phyloP scores from a whole-genome alignment of 1,139 yeast genomes.

The Blastobotrys petasosporus region DNA sequence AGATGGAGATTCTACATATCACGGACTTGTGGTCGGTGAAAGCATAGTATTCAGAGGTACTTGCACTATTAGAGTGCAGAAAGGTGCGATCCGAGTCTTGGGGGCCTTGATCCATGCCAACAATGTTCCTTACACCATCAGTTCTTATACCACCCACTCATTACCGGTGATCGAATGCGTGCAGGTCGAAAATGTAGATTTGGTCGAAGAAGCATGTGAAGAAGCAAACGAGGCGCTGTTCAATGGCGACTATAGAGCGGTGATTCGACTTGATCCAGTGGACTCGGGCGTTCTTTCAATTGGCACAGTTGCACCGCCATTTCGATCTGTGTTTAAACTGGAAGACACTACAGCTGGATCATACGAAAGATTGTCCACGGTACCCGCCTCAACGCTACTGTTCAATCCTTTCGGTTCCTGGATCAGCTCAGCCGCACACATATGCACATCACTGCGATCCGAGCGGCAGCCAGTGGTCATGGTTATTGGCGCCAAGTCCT shows the following conservation, averaged over 20 bases:
- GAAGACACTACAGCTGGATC: conserved; percentile 4
- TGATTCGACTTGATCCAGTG: conserved; percentile 39
- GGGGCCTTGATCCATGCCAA: conserved; percentile 42
- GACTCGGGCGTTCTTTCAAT: conserved; percentile 45
- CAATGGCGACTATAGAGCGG: conserved; percentile 38
- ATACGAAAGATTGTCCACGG: conserved; percentile 14
- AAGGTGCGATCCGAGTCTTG: conserved; percentile 54
- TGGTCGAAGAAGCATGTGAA: conserved; percentile 21
- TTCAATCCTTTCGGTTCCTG: conserved; percentile 23
- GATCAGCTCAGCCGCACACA: conserved; percentile 18
- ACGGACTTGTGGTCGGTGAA: conserved; percentile 34
- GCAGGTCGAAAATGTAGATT: conserved; percentile 37
- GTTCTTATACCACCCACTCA: conserved; percentile 50
- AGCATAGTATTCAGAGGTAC: conserved; percentile 54
- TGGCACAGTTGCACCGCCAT: conserved; percentile 45
- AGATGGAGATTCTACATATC: conserved; percentile 12
- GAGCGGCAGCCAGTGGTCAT: conserved; percentile 31
- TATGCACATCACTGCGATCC: conserved; percentile 12
- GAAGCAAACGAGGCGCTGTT: conserved; percentile 12
- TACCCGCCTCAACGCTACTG: conserved; percentile 15
- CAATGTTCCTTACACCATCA: conserved; percentile 18
- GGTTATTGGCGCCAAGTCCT: conserved; percentile 61
- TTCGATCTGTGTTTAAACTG: conserved; percentile 35
- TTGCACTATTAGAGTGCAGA: conserved; percentile 44
- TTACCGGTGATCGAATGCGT: conserved; percentile 51